These are phyloP conservation scores for Schizochytrium sp. DNA, from an alignment of 108 stramenopile species.

Conservation along the genomic window DNA sequence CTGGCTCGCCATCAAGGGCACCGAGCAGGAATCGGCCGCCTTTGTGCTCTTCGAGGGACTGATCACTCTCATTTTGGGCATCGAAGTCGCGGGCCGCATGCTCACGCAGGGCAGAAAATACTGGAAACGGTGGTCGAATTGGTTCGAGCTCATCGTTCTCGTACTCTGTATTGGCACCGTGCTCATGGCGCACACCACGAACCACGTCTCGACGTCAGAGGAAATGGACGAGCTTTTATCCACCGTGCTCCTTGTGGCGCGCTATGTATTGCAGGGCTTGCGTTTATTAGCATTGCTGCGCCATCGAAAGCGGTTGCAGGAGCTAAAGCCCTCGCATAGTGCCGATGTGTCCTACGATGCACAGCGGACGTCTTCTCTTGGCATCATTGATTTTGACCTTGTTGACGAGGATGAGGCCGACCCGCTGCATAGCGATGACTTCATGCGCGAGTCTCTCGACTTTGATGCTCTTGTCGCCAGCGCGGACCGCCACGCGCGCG, in stretches of 20 bases:
- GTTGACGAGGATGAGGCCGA: not conserved
- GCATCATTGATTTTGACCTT: not conserved
- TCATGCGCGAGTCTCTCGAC: too few relatives aligned
- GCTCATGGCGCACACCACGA: not conserved
- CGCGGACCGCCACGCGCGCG: too few relatives aligned
- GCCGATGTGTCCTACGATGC: not conserved
- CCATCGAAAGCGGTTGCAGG: not conserved
- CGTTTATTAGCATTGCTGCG: not conserved
- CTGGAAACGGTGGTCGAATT: conserved; percentile 7
- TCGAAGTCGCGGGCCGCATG: not conserved
- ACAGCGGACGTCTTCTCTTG: not conserved
- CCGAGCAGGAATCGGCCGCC: not conserved
- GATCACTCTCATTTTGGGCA: not conserved
- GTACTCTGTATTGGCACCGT: not conserved
- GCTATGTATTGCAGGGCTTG: conserved; percentile 1
- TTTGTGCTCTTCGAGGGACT: not conserved
- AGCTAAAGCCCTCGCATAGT: not conserved
- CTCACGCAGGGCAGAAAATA: not conserved
- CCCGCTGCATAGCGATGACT: too few relatives aligned
- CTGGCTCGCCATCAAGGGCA: not conserved
- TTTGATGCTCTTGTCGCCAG: too few relatives aligned
- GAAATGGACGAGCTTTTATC: conserved; percentile 7
- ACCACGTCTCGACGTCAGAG: not conserved
- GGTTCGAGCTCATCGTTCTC: not conserved
- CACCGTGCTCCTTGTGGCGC: not conserved